Evolutionary conservation across 495 filamentous ascomycete species (phyloP).

Genomic region (Ramalina peruviana): DNA sequence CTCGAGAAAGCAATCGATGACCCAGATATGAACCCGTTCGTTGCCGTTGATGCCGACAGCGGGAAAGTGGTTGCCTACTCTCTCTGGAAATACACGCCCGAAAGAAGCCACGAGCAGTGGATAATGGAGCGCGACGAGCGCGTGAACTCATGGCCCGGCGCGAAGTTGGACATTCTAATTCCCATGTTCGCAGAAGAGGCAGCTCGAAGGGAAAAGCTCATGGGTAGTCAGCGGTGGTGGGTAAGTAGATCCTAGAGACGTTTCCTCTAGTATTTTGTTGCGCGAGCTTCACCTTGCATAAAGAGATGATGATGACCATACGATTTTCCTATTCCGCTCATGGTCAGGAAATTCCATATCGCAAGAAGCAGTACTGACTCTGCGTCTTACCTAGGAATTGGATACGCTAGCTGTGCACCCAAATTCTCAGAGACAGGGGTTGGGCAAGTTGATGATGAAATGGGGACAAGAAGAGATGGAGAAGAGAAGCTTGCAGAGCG

Average conservation of each 20-base stretch:
- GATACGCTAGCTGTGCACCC: background rate
- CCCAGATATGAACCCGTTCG: background rate
- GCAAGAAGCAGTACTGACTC: background rate
- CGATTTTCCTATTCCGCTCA: no score
- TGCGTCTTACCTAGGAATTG: background rate
- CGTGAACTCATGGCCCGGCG: background rate
- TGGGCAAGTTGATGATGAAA: slow-evolving; percentile 3
- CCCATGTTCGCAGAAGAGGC: background rate
- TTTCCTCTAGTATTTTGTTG: no score
- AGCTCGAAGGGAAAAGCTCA: slow-evolving; percentile 1
- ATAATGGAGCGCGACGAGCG: background rate
- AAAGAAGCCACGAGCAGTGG: slow-evolving; percentile 3
- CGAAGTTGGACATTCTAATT: background rate
- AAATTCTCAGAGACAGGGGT: background rate
- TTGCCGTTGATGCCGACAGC: slow-evolving; percentile 1
- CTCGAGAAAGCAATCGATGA: background rate
- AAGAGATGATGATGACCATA: no score
- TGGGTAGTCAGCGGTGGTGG: slow-evolving; percentile 3
- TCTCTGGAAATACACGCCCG: slow-evolving; percentile 1
- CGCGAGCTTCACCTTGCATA: no score
- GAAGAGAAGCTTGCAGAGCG: slow-evolving; percentile 1
- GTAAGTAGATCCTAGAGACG: background rate
- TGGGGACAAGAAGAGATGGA: slow-evolving; percentile 6
- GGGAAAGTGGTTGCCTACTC: slow-evolving; percentile 2
- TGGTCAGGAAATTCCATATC: background rate